Evolutionary conservation across 192 early-diverging fungal genomes (phyloP), one percentile per base, ranked within the genome.

Genomic region (Podochytrium sp.): DNA sequence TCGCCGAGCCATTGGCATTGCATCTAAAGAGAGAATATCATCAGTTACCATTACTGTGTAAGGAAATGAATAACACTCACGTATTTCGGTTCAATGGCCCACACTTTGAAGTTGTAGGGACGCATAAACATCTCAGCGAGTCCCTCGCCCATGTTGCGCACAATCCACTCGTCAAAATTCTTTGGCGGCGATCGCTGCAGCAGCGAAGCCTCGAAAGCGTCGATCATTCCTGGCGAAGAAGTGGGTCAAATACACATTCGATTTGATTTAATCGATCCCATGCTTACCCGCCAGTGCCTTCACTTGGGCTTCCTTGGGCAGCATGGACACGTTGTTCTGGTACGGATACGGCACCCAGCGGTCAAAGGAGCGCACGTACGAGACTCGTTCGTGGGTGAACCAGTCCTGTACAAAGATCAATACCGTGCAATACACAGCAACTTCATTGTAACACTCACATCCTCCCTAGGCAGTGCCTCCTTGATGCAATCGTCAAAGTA

Each of bases 61-160:
- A 10, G 43, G n/a, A 47, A 20, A 47, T 10, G n/a, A 30, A 4
- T 18, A 53, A 18, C n/a, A 72, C 70, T 37, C 14, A 78, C 71
- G 55, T 67, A 58, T 60, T 56, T 69, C 35, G 78, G 55, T n/a
- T 65, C 65, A 35, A 79, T 68, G 7, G 78, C 73, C 78, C 78
- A 79, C 16, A 79, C 78, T 63, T 79, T 79, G 58, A 75, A 75
- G 67, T 79, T 79, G 78, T 79, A 79, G 7, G 78, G 78, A 27
- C 78, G 56, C 78, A 79, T 79, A 51, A 79, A 79, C 65, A 79
- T 51, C 43, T 79, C 73, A 16, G 78, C 78, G 30, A 79, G 64
- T 14, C 78, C 78, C 32, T 75, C 73, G 20, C 77, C 78, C 78
- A 79, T 75, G 59, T 76, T 75, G 16, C 78, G 64, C 41, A 79